Evolutionary conservation across 345 rosid species (phyloP).

Genomic region (Melaleuca alternifolia): DNA sequence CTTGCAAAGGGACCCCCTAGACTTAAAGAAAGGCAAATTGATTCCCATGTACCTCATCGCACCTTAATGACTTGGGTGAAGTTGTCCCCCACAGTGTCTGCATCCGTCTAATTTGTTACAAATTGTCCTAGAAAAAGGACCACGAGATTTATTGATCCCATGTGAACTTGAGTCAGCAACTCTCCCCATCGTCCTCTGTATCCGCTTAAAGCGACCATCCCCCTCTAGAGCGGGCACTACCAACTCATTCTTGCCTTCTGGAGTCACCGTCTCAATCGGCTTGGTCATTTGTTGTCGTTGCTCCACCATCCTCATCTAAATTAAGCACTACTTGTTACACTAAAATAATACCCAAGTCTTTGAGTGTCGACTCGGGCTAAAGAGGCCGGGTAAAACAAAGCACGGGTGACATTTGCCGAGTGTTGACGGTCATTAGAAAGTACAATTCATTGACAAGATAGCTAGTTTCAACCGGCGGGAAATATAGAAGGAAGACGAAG

Average conservation of each 20-base stretch:
- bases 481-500: not conserved
- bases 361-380: not conserved
- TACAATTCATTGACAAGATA: too few relatives aligned
- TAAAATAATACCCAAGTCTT: not conserved
- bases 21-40: too few relatives aligned
- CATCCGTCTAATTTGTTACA: not conserved
- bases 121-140: too few relatives aligned
- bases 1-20: too few relatives aligned
- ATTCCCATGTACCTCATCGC: too few relatives aligned
- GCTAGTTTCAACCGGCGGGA: not conserved
- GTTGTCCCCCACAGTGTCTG: not conserved
- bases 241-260: not conserved
- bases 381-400: not conserved
- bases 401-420: not conserved
- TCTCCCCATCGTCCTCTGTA: not conserved
- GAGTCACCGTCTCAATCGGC: not conserved
- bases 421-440: not conserved
- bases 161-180: not conserved
- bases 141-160: not conserved
- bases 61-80: too few relatives aligned
- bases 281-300: not conserved
- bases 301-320: not conserved
- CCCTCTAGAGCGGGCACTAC: not conserved
- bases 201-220: not conserved
- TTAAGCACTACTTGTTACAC: not conserved